A percentile compares a stretch with the other conserved stretches of the same genome.
Evolutionary conservation across 768 basidiomycete species (phyloP).

Genomic region (Auriscalpium microsporum): DNA sequence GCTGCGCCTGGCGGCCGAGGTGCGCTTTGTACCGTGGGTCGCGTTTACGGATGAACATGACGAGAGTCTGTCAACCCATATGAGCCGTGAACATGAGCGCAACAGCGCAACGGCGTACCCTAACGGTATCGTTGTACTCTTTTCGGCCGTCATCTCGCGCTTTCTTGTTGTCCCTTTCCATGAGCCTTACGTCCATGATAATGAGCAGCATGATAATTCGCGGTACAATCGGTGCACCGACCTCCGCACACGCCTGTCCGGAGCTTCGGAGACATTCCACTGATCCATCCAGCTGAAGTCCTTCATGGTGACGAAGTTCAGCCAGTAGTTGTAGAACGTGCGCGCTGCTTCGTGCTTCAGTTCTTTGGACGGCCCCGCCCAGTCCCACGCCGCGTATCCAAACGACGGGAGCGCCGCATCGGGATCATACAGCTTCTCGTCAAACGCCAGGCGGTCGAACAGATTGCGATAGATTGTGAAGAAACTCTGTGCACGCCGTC

Average conservation of each 20-base stretch:
- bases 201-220: background rate
- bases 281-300: slow-evolving; percentile 83
- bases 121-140: slow-evolving; percentile 89
- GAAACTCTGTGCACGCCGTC: slow-evolving; percentile 54
- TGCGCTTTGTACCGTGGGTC: slow-evolving; percentile 81
- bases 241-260: slow-evolving; percentile 80
- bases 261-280: slow-evolving; percentile 79
- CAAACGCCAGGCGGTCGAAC: slow-evolving; percentile 73
- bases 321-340: slow-evolving; percentile 80
- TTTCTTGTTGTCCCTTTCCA: slow-evolving; percentile 97
- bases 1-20: slow-evolving; percentile 38
- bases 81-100: background rate
- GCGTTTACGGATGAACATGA: slow-evolving; percentile 71
- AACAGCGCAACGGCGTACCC: slow-evolving; percentile 42
- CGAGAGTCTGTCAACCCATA: slow-evolving; percentile 45
- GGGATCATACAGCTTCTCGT: slow-evolving; percentile 50
- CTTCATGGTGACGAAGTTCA: slow-evolving; percentile 79
- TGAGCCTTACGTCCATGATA: slow-evolving; percentile 44
- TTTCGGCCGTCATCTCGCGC: slow-evolving; percentile 76
- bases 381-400: slow-evolving; percentile 70
- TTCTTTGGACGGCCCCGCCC: slow-evolving; percentile 42
- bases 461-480: slow-evolving; percentile 84
- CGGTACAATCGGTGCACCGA: slow-evolving; percentile 20
- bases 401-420: slow-evolving; percentile 65
- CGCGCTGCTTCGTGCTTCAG: slow-evolving; percentile 45